Conservation (phyloP, 805 yeast species). For the Metschnikowia hibisci region DNA sequence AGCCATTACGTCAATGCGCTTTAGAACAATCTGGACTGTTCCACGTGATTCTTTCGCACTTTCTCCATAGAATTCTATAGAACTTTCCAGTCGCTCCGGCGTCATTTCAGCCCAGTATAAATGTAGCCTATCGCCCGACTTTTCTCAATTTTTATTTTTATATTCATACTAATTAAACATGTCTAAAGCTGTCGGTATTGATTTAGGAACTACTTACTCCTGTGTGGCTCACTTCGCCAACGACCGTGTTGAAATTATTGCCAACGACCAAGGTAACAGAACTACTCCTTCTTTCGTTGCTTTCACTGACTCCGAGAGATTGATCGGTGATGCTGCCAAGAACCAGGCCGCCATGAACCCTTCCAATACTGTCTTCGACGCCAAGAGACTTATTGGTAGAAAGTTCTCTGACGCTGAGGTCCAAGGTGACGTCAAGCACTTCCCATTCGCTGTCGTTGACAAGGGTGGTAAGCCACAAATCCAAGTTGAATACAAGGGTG, state of each 20-base stretch:
- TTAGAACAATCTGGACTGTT: constrained; percentile 5
- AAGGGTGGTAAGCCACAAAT: constrained; percentile 28
- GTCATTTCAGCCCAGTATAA: constrained; percentile 3
- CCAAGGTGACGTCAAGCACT: constrained; percentile 29
- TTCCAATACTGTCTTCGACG: constrained; percentile 31
- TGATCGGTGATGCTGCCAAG: constrained; percentile 34
- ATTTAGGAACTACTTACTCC: constrained; percentile 33
- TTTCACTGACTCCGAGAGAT: constrained; percentile 31
- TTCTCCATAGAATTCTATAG: constrained; percentile 15
- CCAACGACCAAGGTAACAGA: constrained; percentile 35
- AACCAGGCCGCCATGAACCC: constrained; percentile 35
- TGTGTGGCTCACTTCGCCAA: constrained; percentile 33
- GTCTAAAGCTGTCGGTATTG: constrained; percentile 33
- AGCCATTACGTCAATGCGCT: constrained; percentile 5
- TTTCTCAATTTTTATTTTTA: constrained; percentile 4
- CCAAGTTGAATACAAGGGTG: constrained; percentile 31
- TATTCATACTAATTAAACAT: constrained; percentile 14
- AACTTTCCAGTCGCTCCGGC: constrained; percentile 14
- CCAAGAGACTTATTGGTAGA: constrained; percentile 33
- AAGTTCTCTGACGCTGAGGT: constrained; percentile 27
- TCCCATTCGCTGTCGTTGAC: constrained; percentile 32
- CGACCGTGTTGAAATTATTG: constrained; percentile 31
- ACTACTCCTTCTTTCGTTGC: constrained; percentile 33
- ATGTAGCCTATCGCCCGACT: constrained; percentile 3
- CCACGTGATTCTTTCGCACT: constrained; percentile 9